Conservation (phyloP, 2,329 filamentous ascomycete species). For the Canariomyces notabilis region DNA sequence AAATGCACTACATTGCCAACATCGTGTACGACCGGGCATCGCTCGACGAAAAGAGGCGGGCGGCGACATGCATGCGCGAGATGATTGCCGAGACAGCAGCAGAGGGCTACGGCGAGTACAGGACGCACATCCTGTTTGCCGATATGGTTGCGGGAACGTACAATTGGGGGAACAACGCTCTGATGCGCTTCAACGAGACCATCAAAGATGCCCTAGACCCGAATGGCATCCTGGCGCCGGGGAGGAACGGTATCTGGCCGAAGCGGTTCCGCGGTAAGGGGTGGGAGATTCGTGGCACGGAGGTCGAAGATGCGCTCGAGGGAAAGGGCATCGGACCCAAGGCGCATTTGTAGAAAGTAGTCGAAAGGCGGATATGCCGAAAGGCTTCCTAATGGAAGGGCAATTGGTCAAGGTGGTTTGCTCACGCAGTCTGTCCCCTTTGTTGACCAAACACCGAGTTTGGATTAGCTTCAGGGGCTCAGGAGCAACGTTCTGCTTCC, state of each 20-base stretch:
- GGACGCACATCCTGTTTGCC: constrained; percentile 41
- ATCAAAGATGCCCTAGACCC: constrained; percentile 42
- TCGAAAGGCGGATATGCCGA: too few species aligned
- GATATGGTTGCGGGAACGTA: constrained; percentile 43
- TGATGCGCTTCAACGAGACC: constrained; percentile 39
- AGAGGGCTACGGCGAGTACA: constrained; percentile 41
- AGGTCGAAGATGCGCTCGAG: constrained; percentile 14
- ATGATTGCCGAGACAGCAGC: constrained; percentile 38
- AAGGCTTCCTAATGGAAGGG: too few species aligned
- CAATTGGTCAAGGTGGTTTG: too few species aligned
- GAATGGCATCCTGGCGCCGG: constrained; percentile 33
- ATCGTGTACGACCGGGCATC: constrained; percentile 46
- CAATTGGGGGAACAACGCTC: constrained; percentile 37
- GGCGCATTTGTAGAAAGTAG: too few species aligned
- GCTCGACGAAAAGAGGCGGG: constrained; percentile 33
- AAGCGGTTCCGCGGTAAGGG: constrained; percentile 28
- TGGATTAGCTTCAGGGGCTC: too few species aligned
- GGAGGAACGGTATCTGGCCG: constrained; percentile 35
- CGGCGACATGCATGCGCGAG: constrained; percentile 28
- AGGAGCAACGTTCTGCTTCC: too few species aligned
- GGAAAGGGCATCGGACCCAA: constrained; percentile 15
- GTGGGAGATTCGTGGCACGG: constrained; percentile 26
- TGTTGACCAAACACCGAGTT: too few species aligned
- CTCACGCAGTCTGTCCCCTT: too few species aligned
- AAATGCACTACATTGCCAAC: constrained; percentile 53